Base-by-base conservation (phyloP, 352 stramenopile genomes). In the Lagenidium giganteum region DNA sequence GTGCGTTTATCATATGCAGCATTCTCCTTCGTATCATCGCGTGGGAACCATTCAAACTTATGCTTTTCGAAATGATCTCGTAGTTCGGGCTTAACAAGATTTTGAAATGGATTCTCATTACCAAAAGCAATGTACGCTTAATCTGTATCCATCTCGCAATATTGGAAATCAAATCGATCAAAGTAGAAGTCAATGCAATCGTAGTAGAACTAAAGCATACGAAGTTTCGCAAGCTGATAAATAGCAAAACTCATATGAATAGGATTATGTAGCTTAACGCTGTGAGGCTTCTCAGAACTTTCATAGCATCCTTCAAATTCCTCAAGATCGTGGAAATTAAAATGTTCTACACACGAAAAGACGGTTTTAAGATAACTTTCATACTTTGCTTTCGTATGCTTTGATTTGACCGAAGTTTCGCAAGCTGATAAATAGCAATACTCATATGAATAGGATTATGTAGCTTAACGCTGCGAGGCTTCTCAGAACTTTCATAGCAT, bases 201-300 rank as follows among this genome's bases (percentile, higher is more conserved):
- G 4, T 54, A 32, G 35, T 59, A 56, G 39, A 56, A 56, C 17
- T 49, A 12, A 4, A 56, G 14, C 47, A 54, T 54, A 1, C 30
- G 30, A 23, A 48, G 31, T 20, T 54, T 54, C 4, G 47, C 47
- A 13, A 56, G 39, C 16, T 56, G 39, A 43, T 56, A 56, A 12
- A 56, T 37, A 16, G 40, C 47, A 13, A 51, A 43, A 16, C 23
- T 21, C 1, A 56, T 5, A 25, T 56, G 42, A 25, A 56, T 56
- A 5, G 37, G 37, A 32, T 56, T 56, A 1, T 40, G 20, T 11
- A 49, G 33, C 8, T 43, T 38, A 20, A 56, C 41, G 13, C n/a
- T 8, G 8, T 31, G 37, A 22, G 49, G 46, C n/a, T 42, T 31
- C 20, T 26, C 6, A 2, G 29, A 50, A 2, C 43, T 16, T 38